A percentile compares a stretch with the other conserved stretches of the same genome.
phyloP scores from a whole-genome alignment of 1,284 basidiomycete genomes.

The Ceraceosorus guamensis region DNA sequence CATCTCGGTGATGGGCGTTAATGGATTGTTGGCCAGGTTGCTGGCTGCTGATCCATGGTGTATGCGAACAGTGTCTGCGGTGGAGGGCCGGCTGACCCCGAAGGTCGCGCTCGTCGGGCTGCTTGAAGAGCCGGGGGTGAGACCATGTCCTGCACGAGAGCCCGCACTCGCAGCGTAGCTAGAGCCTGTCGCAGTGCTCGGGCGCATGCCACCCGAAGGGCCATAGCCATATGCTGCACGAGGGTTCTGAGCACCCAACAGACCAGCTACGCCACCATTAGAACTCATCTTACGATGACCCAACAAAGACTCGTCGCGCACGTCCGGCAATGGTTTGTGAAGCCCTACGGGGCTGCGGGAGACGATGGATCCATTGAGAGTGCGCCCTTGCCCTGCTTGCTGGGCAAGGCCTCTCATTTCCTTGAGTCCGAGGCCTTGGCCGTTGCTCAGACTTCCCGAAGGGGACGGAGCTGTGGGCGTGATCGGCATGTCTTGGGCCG shows the following conservation, averaged over 20 bases:
- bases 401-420: slow-evolving; percentile 26
- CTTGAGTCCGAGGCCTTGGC: slow-evolving; percentile 29
- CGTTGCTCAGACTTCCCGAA: slow-evolving; percentile 17
- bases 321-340: neutral
- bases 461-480: slow-evolving; percentile 15
- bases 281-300: slow-evolving; percentile 31
- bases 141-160: neutral
- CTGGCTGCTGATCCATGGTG: slow-evolving; percentile 6
- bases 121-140: slow-evolving; percentile 5
- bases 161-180: slow-evolving; percentile 3
- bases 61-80: slow-evolving; percentile 16
- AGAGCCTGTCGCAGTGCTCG: slow-evolving; percentile 12
- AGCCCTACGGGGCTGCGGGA: neutral
- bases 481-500: slow-evolving; percentile 5
- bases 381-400: slow-evolving; percentile 13
- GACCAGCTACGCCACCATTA: slow-evolving; percentile 14
- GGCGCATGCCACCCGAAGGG: slow-evolving; percentile 5
- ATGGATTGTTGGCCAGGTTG: slow-evolving; percentile 15
- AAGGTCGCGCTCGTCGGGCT: slow-evolving; percentile 22
- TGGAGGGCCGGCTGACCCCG: slow-evolving; percentile 19
- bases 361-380: slow-evolving; percentile 2
- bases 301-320: neutral
- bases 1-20: slow-evolving; percentile 30
- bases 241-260: no score
- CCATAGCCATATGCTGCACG: neutral